phyloP scores from a whole-genome alignment of 192 early-diverging fungal species.

The Coemansia sp. region DNA sequence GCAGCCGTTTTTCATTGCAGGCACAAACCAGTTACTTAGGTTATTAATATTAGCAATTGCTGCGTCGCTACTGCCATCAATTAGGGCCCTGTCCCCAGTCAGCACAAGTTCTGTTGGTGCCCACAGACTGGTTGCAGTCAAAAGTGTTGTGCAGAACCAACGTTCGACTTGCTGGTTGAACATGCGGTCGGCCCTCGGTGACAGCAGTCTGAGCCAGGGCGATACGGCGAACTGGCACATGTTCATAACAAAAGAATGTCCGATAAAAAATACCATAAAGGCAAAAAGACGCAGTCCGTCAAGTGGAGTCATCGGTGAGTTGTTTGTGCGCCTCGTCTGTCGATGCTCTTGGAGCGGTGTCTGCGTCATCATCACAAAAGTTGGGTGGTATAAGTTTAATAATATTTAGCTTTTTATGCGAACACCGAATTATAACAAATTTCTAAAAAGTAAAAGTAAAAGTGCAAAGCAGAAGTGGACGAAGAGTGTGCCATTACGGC shows the following conservation, averaged over 20 bases:
- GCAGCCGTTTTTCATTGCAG: slow-evolving; percentile 43
- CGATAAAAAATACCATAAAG: slow-evolving; percentile 41
- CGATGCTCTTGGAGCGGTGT: background rate
- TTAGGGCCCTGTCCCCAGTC: slow-evolving; percentile 45
- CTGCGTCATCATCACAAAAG: background rate
- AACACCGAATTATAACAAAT: background rate
- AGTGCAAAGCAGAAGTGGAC: background rate
- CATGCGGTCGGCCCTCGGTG: slow-evolving; percentile 31
- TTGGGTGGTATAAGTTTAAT: background rate
- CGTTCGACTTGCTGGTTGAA: slow-evolving; percentile 56
- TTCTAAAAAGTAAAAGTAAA: background rate
- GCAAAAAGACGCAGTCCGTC: slow-evolving; percentile 28
- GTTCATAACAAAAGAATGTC: slow-evolving; percentile 47
- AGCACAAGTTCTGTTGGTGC: slow-evolving; percentile 54
- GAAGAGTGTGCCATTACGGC: background rate
- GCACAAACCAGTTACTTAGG: slow-evolving; percentile 34
- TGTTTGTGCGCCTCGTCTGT: slow-evolving; percentile 39
- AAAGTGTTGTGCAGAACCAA: slow-evolving; percentile 48
- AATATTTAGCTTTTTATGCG: background rate
- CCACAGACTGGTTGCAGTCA: slow-evolving; percentile 38
- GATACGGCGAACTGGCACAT: slow-evolving; percentile 42
- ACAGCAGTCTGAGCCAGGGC: slow-evolving; percentile 30
- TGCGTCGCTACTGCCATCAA: slow-evolving; percentile 23
- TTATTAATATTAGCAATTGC: slow-evolving; percentile 23
- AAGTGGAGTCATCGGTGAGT: slow-evolving; percentile 39